Evolutionary conservation across 805 yeast genomes (phyloP).

Genomic region (Candida nanaspora): DNA sequence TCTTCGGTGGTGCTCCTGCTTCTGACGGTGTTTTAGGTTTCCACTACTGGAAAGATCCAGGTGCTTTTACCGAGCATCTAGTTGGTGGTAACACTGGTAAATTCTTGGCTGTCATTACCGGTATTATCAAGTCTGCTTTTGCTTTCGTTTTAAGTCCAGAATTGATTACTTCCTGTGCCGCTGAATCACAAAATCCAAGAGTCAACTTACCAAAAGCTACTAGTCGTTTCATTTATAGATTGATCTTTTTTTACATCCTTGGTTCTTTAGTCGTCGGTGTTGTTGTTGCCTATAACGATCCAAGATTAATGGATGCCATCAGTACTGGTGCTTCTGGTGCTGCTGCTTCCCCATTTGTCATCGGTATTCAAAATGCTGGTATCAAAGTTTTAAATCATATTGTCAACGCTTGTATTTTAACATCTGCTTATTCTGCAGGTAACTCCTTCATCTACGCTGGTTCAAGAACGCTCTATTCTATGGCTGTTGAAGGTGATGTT

Average conservation of each 20-base stretch:
- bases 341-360: slow-evolving; percentile 80
- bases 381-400: slow-evolving; percentile 68
- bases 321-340: slow-evolving; percentile 50
- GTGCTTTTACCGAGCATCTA: slow-evolving; percentile 40
- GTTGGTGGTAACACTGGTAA: slow-evolving; percentile 50
- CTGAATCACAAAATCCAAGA: slow-evolving; percentile 26
- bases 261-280: slow-evolving; percentile 39
- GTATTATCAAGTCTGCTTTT: slow-evolving; percentile 56
- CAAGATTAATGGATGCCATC: slow-evolving; percentile 32
- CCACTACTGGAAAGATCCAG: slow-evolving; percentile 32
- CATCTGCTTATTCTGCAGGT: slow-evolving; percentile 53
- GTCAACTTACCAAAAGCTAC: slow-evolving; percentile 26
- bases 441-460: slow-evolving; percentile 70
- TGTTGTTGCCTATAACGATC: slow-evolving; percentile 37
- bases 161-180: slow-evolving; percentile 24
- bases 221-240: slow-evolving; percentile 23
- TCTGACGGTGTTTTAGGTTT: slow-evolving; percentile 36
- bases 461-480: slow-evolving; percentile 66
- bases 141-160: slow-evolving; percentile 37
- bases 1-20: slow-evolving; percentile 62
- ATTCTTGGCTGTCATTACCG: slow-evolving; percentile 58
- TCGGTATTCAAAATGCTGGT: slow-evolving; percentile 67
- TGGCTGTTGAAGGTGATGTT: slow-evolving; percentile 70
- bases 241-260: slow-evolving; percentile 23
- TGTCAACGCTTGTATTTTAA: slow-evolving; percentile 63